Evolutionary conservation across 2,329 filamentous ascomycete species (phyloP), one percentile per base, ranked within the genome.

Genomic region (Chaetomium sp.): DNA sequence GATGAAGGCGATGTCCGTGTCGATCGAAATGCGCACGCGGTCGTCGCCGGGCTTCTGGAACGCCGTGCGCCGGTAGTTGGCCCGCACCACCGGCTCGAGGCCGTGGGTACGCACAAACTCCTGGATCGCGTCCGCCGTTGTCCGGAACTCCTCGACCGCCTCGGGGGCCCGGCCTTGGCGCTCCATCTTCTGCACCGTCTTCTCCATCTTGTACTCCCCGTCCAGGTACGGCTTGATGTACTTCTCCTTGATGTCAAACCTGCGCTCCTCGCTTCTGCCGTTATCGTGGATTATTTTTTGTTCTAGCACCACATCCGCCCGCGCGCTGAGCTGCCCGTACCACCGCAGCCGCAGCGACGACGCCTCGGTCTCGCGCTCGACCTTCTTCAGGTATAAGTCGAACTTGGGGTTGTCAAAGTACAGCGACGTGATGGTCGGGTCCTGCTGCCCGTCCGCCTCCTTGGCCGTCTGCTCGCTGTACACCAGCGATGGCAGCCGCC

Each of bases 31-130:
- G 53, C 94, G 85, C 47, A 99, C 86, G 19, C 89, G 87, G 70
- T 95, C 85, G 68, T 99, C 91, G 11, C 89, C 84, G 5, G 94
- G 94, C 62, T 96, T 96, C 72, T 99, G 94, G 76, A 97, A 99
- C 1, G 94, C 94, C 1, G 91, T 95, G 59, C 94, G 88, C 41
- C 86, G 88, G 70, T 97, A 97, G 72, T 95, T 96, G 60, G 94
- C 94, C 50, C 94, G 85, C 52, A 99, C 72, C 36, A 96, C 81
- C 5, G 94, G 94, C 68, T 92, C 84, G 12, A 99, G 77, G 54
- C 88, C 80, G 66, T 89, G 83, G 48, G 88, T 79, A 66, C 83
- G 81, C 68, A 96, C 84, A 65, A 95, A 92, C 1, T 78, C 76
- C 69, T 96, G 90, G 42, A 97, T 88, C 58, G 86, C 82, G 47